Percentiles rank a stretch among this genome's conserved stretches.
Evolutionary conservation across 169 alveolate species (phyloP).

Genomic region (Theileria equi): DNA sequence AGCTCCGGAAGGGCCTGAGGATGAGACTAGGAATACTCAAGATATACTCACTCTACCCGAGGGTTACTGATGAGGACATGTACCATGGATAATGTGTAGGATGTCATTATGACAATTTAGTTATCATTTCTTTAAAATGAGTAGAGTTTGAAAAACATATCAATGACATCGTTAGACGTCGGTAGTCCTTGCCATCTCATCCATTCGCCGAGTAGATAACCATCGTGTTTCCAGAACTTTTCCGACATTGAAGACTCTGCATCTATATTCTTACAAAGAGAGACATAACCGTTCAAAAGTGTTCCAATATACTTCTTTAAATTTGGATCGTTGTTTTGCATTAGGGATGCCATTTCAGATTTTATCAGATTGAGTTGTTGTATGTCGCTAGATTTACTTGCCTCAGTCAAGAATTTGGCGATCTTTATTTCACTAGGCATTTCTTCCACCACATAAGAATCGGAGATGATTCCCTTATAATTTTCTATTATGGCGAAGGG

Average conservation of each 20-base stretch:
- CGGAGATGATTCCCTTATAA: not conserved
- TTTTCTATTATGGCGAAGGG: conserved; percentile 1
- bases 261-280: conserved; percentile 16
- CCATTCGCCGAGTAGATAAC: conserved; percentile 34
- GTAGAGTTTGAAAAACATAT: conserved; percentile 1
- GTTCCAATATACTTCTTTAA: too few relatives aligned
- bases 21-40: conserved; percentile 55
- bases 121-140: not conserved
- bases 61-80: conserved; percentile 15
- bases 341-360: too few relatives aligned
- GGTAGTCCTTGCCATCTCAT: conserved; percentile 31
- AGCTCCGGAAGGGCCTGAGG: too few relatives aligned
- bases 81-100: too few relatives aligned
- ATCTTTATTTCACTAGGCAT: conserved; percentile 1
- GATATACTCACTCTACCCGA: conserved; percentile 47
- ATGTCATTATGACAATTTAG: too few relatives aligned
- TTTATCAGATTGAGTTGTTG: too few relatives aligned
- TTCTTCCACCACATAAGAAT: conserved; percentile 4
- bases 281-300: not conserved
- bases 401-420: not conserved
- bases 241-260: not conserved
- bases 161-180: conserved; percentile 5
- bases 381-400: not conserved
- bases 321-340: too few relatives aligned
- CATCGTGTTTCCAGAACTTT: conserved; percentile 1